phyloP scores from a whole-genome alignment of 257 asterid species.

The Lantana camara region DNA sequence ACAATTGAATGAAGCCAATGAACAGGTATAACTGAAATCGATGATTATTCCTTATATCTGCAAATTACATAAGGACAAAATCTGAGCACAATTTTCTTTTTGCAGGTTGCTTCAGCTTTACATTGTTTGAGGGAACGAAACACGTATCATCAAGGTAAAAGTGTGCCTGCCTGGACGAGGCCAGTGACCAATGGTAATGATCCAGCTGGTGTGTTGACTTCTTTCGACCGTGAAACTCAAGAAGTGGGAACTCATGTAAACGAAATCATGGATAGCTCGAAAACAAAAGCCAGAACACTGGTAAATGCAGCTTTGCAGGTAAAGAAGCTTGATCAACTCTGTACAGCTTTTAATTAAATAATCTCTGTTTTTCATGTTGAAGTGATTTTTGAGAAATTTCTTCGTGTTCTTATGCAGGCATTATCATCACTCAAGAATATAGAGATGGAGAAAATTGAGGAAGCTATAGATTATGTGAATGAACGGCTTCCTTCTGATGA shows the following conservation, averaged over 20 bases:
- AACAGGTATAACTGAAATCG: constrained; percentile 47
- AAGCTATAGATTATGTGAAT: constrained; percentile 62
- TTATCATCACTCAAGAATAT: constrained; percentile 56
- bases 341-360: not conserved
- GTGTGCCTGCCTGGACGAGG: constrained; percentile 46
- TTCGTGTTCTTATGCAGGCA: constrained; percentile 46
- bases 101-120: constrained; percentile 74
- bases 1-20: constrained; percentile 74
- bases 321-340: constrained; percentile 5
- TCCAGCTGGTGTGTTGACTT: constrained; percentile 37
- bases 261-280: constrained; percentile 82
- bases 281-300: constrained; percentile 72
- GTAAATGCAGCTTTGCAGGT: constrained; percentile 94
- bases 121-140: constrained; percentile 72
- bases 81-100: constrained; percentile 20
- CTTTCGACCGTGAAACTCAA: constrained; percentile 52
- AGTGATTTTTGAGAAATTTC: not conserved
- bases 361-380: constrained; percentile 6
- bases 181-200: constrained; percentile 44
- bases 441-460: constrained; percentile 73
- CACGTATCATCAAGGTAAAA: constrained; percentile 69
- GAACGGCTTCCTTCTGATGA: constrained; percentile 47
- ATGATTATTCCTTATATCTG: constrained; percentile 3
- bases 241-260: constrained; percentile 64
- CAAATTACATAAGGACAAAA: not conserved